These are phyloP conservation scores for Alternaria brassicae DNA, from an alignment of 2,329 filamentous ascomycete species.

Conservation along the genomic window DNA sequence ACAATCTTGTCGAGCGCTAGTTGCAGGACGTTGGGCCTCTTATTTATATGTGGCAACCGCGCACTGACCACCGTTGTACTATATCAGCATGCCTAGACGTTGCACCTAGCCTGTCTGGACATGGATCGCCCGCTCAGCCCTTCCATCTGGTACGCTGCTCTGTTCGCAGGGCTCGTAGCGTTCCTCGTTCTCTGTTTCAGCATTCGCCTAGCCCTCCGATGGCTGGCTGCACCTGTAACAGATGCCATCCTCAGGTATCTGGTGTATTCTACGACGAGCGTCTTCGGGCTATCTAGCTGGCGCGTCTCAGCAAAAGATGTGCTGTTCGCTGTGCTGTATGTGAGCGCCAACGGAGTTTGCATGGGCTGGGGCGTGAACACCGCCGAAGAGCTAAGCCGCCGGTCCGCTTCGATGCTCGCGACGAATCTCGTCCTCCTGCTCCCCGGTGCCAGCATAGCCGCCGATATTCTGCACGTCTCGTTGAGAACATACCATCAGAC, in stretches of 20 bases:
- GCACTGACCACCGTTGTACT: slow-evolving; percentile 10
- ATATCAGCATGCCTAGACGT: slow-evolving; percentile 5
- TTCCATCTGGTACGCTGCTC: slow-evolving; percentile 10
- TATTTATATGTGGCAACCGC: slow-evolving; percentile 14
- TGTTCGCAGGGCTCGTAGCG: slow-evolving; percentile 1
- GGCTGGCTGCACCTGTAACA: slow-evolving; percentile 6
- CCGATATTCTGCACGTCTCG: slow-evolving; percentile 15
- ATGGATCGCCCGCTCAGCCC: slow-evolving; percentile 6
- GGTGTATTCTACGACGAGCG: slow-evolving; percentile 15
- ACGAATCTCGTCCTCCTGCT: slow-evolving; percentile 21
- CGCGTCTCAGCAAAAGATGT: neutral
- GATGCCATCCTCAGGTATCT: slow-evolving; percentile 13
- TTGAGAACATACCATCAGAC: slow-evolving; percentile 4
- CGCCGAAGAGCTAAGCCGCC: slow-evolving; percentile 13
- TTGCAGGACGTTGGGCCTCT: neutral
- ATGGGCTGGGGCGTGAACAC: slow-evolving; percentile 8
- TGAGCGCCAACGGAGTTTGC: slow-evolving; percentile 14
- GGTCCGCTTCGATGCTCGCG: slow-evolving; percentile 14
- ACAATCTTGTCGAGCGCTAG: slow-evolving; percentile 2
- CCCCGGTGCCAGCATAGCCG: slow-evolving; percentile 8
- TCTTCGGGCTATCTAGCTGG: neutral
- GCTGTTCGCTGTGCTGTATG: slow-evolving; percentile 1
- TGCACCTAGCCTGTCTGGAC: neutral
- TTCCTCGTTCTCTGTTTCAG: slow-evolving; percentile 8
- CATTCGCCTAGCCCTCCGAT: neutral